Evolutionary conservation across 352 stramenopile species (phyloP).

Genomic region (Globisporangium emineosum): DNA sequence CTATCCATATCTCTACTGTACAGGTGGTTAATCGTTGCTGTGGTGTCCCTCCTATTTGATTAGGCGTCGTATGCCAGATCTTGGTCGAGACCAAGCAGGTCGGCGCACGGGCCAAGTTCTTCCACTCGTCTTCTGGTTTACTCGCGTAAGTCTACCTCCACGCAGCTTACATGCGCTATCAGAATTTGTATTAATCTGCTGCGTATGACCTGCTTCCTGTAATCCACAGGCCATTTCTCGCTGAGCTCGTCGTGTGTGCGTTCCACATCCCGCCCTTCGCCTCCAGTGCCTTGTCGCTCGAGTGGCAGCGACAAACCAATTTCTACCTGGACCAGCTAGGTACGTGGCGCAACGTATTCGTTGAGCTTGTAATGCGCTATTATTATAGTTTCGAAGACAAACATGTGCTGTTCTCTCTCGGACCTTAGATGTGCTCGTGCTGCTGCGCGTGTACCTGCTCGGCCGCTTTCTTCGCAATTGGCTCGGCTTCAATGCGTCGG

Average conservation of each 20-base stretch:
- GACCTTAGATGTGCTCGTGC: slow-evolving; percentile 45
- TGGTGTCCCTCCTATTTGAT: too few relatives aligned
- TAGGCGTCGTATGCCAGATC: slow-evolving; percentile 35
- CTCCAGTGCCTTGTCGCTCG: slow-evolving; percentile 27
- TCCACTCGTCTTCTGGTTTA: slow-evolving; percentile 35
- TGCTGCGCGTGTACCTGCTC: slow-evolving; percentile 53
- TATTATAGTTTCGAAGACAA: too few relatives aligned
- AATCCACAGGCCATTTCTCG: slow-evolving; percentile 31
- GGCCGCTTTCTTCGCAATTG: slow-evolving; percentile 47
- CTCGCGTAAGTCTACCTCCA: slow-evolving; percentile 23
- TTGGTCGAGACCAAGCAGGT: slow-evolving; percentile 44
- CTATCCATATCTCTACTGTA: background rate
- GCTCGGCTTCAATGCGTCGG: slow-evolving; percentile 36
- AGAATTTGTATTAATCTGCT: too few relatives aligned
- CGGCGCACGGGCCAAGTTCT: slow-evolving; percentile 25
- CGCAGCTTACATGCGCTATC: too few relatives aligned
- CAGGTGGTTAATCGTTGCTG: too few relatives aligned
- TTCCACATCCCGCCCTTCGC: slow-evolving; percentile 39
- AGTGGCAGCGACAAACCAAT: slow-evolving; percentile 23
- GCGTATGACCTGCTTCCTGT: too few relatives aligned
- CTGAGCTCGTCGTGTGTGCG: slow-evolving; percentile 36
- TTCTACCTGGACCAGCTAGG: slow-evolving; percentile 53
- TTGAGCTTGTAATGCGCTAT: too few relatives aligned
- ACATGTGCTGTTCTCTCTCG: too few relatives aligned
- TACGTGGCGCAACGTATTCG: slow-evolving; percentile 12